A percentile compares a stretch with the other conserved stretches of the same genome.
Evolutionary conservation across 2,329 filamentous ascomycete species (phyloP).

Genomic region (Pseudogymnoascus sp.): DNA sequence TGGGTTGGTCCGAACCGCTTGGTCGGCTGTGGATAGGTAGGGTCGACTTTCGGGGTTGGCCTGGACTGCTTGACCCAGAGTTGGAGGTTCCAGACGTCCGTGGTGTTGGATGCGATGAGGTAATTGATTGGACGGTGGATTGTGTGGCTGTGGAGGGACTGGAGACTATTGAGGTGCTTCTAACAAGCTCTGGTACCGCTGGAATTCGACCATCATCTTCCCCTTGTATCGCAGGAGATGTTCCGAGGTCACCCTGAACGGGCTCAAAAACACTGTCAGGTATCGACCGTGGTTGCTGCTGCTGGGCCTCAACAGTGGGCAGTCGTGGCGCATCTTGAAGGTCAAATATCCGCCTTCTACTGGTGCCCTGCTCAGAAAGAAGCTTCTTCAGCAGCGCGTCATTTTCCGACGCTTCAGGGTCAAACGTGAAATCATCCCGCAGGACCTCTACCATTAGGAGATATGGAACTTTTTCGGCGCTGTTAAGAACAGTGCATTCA

Average conservation of each 20-base stretch:
- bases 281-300: neutral
- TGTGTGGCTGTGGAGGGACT: conserved; percentile 51
- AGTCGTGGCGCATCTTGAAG: conserved; percentile 57
- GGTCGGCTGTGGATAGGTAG: conserved; percentile 44
- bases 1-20: conserved; percentile 60
- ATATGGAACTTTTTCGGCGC: conserved; percentile 79
- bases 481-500: conserved; percentile 78
- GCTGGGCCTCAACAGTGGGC: conserved; percentile 29
- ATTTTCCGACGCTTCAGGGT: conserved; percentile 67
- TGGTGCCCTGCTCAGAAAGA: conserved; percentile 47
- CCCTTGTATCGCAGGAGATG: conserved; percentile 59
- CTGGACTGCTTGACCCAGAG: conserved; percentile 62
- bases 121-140: conserved; percentile 37
- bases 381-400: conserved; percentile 53
- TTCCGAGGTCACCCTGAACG: conserved; percentile 68
- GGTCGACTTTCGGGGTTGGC: conserved; percentile 45
- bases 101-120: conserved; percentile 54
- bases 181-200: conserved; percentile 25
- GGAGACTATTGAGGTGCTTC: conserved; percentile 37
- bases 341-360: conserved; percentile 55
- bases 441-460: conserved; percentile 78
- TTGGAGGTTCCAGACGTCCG: conserved; percentile 61
- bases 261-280: conserved; percentile 77
- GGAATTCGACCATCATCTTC: conserved; percentile 35
- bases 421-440: conserved; percentile 74